phyloP scores from a whole-genome alignment of 192 early-diverging fungal species.

The Backusella morwellensis region DNA sequence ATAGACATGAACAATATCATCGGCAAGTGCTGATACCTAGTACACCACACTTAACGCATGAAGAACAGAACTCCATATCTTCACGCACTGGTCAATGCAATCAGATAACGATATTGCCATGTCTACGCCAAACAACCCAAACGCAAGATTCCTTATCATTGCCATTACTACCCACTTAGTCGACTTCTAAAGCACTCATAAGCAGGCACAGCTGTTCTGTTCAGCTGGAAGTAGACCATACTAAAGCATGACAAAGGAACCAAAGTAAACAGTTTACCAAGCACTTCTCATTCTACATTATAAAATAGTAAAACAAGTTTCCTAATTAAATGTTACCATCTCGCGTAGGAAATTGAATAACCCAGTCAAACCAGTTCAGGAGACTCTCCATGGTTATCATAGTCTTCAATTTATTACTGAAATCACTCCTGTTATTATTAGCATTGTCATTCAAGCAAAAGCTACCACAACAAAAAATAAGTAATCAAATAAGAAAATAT shows the following conservation, averaged over 20 bases:
- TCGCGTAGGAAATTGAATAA: too few species aligned
- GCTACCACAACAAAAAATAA: too few species aligned
- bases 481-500: too few species aligned
- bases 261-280: too few species aligned
- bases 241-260: slow-evolving; percentile 4
- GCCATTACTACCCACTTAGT: not conserved
- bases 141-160: not conserved
- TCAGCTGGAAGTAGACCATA: not conserved
- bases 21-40: not conserved
- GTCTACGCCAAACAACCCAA: not conserved
- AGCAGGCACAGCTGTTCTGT: not conserved
- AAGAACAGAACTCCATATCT: not conserved
- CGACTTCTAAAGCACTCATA: not conserved
- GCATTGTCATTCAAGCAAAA: too few species aligned
- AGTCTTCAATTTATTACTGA: too few species aligned
- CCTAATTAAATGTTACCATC: too few species aligned
- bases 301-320: too few species aligned
- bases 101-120: not conserved
- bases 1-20: not conserved
- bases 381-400: too few species aligned
- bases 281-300: too few species aligned
- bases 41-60: not conserved
- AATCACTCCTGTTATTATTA: too few species aligned
- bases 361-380: too few species aligned
- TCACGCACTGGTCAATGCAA: not conserved